These are phyloP conservation scores for Apiospora hydei DNA, from an alignment of 2,329 filamentous ascomycete genomes.

Conservation along the genomic window DNA sequence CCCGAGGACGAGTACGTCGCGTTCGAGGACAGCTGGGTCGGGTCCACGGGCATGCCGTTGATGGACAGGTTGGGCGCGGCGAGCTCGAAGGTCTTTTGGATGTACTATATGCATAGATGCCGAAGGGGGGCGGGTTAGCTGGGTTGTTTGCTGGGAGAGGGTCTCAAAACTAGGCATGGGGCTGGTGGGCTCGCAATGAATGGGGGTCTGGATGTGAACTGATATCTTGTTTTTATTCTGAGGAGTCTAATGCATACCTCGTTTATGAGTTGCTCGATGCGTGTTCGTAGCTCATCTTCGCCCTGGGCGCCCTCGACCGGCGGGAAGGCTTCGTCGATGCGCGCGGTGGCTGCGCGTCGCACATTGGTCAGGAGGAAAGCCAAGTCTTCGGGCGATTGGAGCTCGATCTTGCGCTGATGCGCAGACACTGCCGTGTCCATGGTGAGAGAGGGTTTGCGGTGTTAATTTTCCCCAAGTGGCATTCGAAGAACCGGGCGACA, in stretches of 20 bases:
- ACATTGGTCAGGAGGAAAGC: constrained; percentile 74
- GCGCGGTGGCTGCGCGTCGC: constrained; percentile 70
- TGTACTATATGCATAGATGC: constrained; percentile 56
- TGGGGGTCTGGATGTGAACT: neutral
- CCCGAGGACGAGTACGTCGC: constrained; percentile 7
- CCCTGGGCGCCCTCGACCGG: constrained; percentile 59
- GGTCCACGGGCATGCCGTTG: constrained; percentile 63
- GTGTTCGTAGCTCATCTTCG: constrained; percentile 64
- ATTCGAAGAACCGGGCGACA: neutral
- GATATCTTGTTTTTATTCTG: constrained; percentile 11
- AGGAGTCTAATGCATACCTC: constrained; percentile 50
- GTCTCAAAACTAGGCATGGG: neutral
- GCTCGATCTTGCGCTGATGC: constrained; percentile 76
- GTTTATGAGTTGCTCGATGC: constrained; percentile 66
- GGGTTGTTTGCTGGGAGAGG: neutral
- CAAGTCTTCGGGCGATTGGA: constrained; percentile 78
- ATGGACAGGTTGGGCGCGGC: constrained; percentile 67
- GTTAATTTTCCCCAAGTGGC: no score
- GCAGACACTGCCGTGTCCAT: constrained; percentile 38
- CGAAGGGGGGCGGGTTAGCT: constrained; percentile 11
- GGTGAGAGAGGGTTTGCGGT: neutral
- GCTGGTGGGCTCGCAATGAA: neutral
- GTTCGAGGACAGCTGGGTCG: constrained; percentile 47
- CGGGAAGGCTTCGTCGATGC: constrained; percentile 73
- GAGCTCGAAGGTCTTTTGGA: constrained; percentile 64